Base-by-base conservation (phyloP, 129 eudicot species). In the Heracleum sosnowskyi region DNA sequence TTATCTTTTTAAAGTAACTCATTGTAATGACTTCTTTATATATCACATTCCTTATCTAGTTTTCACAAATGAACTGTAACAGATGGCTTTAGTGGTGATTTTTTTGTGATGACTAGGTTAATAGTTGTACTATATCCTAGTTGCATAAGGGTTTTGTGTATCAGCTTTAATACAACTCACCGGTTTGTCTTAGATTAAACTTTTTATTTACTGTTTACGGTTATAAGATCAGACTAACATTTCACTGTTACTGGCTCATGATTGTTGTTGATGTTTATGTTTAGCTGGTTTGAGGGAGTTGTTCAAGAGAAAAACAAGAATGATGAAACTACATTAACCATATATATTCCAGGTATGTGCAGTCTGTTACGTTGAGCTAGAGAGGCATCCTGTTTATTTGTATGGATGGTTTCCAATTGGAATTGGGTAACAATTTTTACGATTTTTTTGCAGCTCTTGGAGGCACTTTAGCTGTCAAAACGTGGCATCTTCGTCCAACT, bases 261-360 rank as follows among this genome's bases (percentile, higher is more conserved):
- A 40, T 31, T 73, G 18, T 73, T 73, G 22, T 44, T 44, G 47
- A 44, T 73, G 6, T 72, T 72, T 24, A n/a, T 73, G 60, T 88
- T 73, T 85, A 96, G 99, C 91, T 96, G 99, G 99, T 79, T 92
- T 35, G 99, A 96, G 84, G 99, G 97, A 40, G 79, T 89, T 69
- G 87, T 96, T 20, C 68, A 90, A 68, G 99, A 92, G 79, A 90
- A 85, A 76, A 83, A 86, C 80, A 84, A 84, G 83, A 90, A 81
- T 55, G 97, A 92, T 81, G 86, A 81, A 79, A 87, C 92, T 68
- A 75, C 92, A 51, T 74, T 92, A 33, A 85, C 83, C 57, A 87
- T 96, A 75, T 89, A 86, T 73, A 88, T 96, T 84, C 87, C 96
- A 86, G 99, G 99, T 96, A 87, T 60, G 78, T 79, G 6, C 49